Evolutionary conservation across 176 grass and related monocot genomes (phyloP).

Genomic region (Zizania latifolia): DNA sequence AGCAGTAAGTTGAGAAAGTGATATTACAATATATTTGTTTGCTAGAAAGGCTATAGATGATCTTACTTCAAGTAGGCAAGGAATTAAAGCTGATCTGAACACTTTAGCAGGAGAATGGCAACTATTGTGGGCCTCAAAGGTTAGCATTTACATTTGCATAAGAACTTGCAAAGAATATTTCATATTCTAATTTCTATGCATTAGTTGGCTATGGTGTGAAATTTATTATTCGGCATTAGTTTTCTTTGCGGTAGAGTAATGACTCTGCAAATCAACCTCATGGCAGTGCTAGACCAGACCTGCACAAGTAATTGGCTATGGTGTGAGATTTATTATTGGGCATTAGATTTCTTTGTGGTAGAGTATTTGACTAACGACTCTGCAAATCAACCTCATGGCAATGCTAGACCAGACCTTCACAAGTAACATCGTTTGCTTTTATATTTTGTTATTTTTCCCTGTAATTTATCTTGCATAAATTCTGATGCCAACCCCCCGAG

Average conservation of each 20-base stretch:
- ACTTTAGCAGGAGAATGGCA: constrained; percentile 80
- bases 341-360: background rate
- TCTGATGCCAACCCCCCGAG: background rate
- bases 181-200: background rate
- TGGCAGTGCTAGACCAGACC: background rate
- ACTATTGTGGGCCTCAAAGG: constrained; percentile 83
- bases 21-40: constrained; percentile 20
- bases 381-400: background rate
- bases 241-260: background rate
- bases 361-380: background rate
- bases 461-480: background rate
- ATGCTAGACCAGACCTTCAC: background rate
- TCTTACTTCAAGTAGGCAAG: constrained; percentile 45
- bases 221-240: background rate
- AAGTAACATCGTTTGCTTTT: background rate
- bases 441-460: background rate
- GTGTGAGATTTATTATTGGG: background rate
- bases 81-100: constrained; percentile 34
- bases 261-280: background rate
- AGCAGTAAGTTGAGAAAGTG: background rate
- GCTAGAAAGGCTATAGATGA: constrained; percentile 60
- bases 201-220: background rate
- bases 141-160: constrained; percentile 25
- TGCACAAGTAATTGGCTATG: background rate
- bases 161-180: background rate